phyloP scores from a whole-genome alignment of 2,329 filamentous ascomycete species.

The Zasmidium citrigriseum region DNA sequence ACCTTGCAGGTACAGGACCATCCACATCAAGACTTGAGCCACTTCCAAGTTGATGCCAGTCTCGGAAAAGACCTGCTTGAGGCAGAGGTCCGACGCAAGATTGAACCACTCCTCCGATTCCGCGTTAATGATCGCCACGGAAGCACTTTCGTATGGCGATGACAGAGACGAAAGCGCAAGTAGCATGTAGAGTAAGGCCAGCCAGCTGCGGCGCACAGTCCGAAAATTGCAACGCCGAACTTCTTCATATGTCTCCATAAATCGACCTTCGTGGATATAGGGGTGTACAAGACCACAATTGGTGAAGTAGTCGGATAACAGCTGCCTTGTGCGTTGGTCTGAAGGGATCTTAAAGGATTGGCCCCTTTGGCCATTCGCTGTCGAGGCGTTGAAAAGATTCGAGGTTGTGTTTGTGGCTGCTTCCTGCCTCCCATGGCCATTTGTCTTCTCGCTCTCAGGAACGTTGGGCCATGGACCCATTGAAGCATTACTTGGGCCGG shows the following conservation, averaged over 20 bases:
- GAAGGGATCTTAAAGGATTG: constrained; percentile 2
- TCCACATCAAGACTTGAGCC: constrained; percentile 5
- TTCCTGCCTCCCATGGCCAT: background rate
- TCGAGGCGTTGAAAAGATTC: background rate
- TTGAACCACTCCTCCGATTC: constrained; percentile 11
- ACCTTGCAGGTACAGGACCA: constrained; percentile 10
- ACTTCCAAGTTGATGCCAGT: constrained; percentile 7
- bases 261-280: constrained; percentile 8
- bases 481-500: background rate
- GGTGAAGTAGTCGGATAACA: constrained; percentile 2
- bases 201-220: constrained; percentile 8
- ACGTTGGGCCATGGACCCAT: background rate
- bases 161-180: constrained; percentile 7
- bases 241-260: constrained; percentile 11
- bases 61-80: constrained; percentile 9
- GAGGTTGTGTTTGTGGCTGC: background rate
- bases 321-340: constrained; percentile 2
- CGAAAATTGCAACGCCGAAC: constrained; percentile 1
- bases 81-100: constrained; percentile 4
- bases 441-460: background rate
- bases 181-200: constrained; percentile 11
- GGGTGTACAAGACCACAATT: constrained; percentile 10
- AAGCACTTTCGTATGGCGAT: constrained; percentile 3
- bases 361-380: background rate
- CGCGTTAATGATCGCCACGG: background rate